These are phyloP conservation scores for Solanum chiquidenum DNA, from an alignment of 257 asterid genomes.

Conservation along the genomic window DNA sequence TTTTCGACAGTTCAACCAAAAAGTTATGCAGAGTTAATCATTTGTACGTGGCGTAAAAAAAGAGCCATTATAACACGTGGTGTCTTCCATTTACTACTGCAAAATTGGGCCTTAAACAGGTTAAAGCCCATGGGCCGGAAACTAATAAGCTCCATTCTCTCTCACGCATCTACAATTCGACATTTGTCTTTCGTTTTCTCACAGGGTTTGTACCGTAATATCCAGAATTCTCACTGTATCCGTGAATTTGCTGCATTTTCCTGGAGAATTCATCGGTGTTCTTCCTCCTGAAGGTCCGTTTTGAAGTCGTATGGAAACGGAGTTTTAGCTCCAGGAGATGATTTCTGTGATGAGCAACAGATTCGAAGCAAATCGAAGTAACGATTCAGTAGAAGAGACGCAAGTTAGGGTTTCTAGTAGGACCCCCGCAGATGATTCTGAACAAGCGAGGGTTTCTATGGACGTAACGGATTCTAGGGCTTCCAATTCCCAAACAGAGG, in stretches of 20 bases:
- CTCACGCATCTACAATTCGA: not conserved
- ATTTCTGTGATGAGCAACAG: conserved; percentile 23
- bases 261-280: not conserved
- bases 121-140: not conserved
- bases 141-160: not conserved
- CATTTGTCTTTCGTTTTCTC: not conserved
- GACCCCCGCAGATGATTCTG: conserved; percentile 1
- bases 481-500: conserved; percentile 10
- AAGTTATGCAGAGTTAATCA: not conserved
- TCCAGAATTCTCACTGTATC: not conserved
- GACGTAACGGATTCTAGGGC: not conserved
- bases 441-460: conserved; percentile 10
- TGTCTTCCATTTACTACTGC: not conserved
- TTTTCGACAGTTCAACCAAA: not conserved
- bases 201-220: conserved; percentile 10
- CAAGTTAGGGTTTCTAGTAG: conserved; percentile 1
- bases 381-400: not conserved
- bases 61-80: not conserved
- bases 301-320: not conserved
- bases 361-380: conserved; percentile 10
- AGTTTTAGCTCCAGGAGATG: conserved; percentile 2
- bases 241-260: not conserved
- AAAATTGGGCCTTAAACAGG: not conserved
- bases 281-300: not conserved
- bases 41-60: not conserved